Evolutionary conservation across 306 rosid genomes (phyloP), one percentile per base, ranked within the genome.

Genomic region (Citrullus mucosospermus): DNA sequence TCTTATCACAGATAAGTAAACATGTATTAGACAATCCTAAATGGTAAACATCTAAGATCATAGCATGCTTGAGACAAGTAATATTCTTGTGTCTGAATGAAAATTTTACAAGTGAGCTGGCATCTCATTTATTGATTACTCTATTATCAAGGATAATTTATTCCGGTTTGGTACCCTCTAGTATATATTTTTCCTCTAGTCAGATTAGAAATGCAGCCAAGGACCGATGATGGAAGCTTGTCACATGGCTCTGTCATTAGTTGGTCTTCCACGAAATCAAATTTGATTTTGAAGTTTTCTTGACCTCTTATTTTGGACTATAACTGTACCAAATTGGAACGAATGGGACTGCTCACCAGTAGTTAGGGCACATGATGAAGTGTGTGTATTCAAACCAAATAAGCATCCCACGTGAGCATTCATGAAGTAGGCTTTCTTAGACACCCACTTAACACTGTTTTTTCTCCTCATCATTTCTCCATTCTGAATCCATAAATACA

Each of bases 341-440:
- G 17, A 70, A 30, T 70, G 76, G 54, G 76, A 5, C 77, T 72
- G 44, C 60, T 28, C 61, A 50, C 20, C 44, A 30, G 61, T 72
- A 6, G 76, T 48, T 48, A 28, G 77, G 61, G 20, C 22, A 72
- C 77, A 72, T 28, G 60, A 51, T 51, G 44, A 72, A 48, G 8
- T 72, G 61, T 14, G 3, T 50, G 15, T 8, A 30, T 32, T 72
- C 60, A 50, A 50, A 72, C 59, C 14, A 51, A 69, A 48, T 72
- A 32, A 51, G 61, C 77, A 72, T 15, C 28, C 77, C 77, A 72
- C 51, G 60, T 72, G 77, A 50, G 60, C 28, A 72, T 50, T 51
- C 4, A 72, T 72, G 77, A 72, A 48, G 61, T 72, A 28, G 61
- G 46, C 36, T 61, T 9, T 70, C 76, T 12, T 44, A 22, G 38